Evolutionary conservation across 192 early-diverging fungal species (phyloP), one percentile per base, ranked within the genome.

Genomic region (Coemansia sp.): DNA sequence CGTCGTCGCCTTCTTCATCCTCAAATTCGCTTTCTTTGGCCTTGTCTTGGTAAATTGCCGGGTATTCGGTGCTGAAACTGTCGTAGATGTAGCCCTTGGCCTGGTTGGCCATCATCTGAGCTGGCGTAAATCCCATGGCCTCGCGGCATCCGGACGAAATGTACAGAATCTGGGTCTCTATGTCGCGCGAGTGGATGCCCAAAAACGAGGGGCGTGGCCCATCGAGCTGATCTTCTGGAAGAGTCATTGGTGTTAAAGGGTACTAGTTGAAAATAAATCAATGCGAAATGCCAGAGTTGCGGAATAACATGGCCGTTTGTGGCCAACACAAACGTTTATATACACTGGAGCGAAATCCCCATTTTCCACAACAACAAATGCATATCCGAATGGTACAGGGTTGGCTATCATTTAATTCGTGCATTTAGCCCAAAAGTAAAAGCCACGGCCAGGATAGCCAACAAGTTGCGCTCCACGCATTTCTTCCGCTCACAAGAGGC

Each of bases 91-190:
- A 78, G n/a, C 72, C 67, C 20, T 59, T 64, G 9, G 71, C 76
- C 10, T 56, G 43, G 14, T 59, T 57, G 4, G 51, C 45, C 22
- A 73, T 50, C 47, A 78, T 56, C 16, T 73, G 32, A 14, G 57
- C 66, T n/a, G 76, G 76, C 7, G 71, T 69, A 32, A 66, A 73
- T 2, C 71, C 76, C 53, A 73, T 54, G 12, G 66, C 54, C 37
- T 78, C 66, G 20, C 71, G 70, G 41, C 66, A 65, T 3, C 76
- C 76, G 1, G 76, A 78, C 4, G 76, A 78, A 12, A 78, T 78
- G 57, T 78, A 78, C 35, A 78, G 67, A 19, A 78, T 54, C 22
- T 73, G 70, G 1, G 71, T 73, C 24, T 53, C 54, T 22, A 52
- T 59, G 43, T 78, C 71, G 3, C 76, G 70, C 32, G 70, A 53